Conservation (phyloP, 1,284 basidiomycete genomes). For the Fomitopsis betulina region DNA sequence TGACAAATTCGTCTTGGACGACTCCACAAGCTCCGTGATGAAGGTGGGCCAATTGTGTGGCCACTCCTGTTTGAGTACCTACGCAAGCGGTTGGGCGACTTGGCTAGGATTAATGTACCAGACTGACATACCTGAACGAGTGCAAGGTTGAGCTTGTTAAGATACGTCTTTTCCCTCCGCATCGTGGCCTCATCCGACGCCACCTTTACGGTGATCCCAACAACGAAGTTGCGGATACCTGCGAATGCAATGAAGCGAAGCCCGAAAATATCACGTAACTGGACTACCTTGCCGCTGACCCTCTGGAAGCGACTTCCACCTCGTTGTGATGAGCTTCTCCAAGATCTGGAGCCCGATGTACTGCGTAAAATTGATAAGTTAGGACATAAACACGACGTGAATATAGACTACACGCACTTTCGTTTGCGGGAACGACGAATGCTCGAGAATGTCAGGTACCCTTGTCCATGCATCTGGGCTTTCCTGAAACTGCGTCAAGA, state of each 20-base stretch:
- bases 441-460: constrained; percentile 92
- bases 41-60: constrained; percentile 99
- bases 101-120: constrained; percentile 9
- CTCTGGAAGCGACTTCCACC: constrained; percentile 95
- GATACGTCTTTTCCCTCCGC: constrained; percentile 91
- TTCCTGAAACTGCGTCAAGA: constrained; percentile 95
- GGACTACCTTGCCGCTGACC: constrained; percentile 83
- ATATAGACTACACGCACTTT: constrained; percentile 55
- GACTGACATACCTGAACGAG: constrained; percentile 76
- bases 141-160: constrained; percentile 97
- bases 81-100: neutral
- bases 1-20: constrained; percentile 93
- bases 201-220: constrained; percentile 89
- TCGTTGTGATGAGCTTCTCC: constrained; percentile 89
- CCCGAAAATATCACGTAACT: constrained; percentile 6
- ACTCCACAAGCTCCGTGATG: constrained; percentile 96
- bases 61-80: constrained; percentile 99
- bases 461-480: constrained; percentile 98
- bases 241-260: neutral
- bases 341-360: constrained; percentile 94
- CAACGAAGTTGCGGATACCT: constrained; percentile 98
- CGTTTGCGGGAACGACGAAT: constrained; percentile 82
- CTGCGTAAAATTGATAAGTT: constrained; percentile 36
- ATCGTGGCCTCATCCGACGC: constrained; percentile 86
- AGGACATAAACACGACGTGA: neutral